These are phyloP conservation scores for Mycena belliarum DNA, from an alignment of 768 basidiomycete species.

Conservation along the genomic window DNA sequence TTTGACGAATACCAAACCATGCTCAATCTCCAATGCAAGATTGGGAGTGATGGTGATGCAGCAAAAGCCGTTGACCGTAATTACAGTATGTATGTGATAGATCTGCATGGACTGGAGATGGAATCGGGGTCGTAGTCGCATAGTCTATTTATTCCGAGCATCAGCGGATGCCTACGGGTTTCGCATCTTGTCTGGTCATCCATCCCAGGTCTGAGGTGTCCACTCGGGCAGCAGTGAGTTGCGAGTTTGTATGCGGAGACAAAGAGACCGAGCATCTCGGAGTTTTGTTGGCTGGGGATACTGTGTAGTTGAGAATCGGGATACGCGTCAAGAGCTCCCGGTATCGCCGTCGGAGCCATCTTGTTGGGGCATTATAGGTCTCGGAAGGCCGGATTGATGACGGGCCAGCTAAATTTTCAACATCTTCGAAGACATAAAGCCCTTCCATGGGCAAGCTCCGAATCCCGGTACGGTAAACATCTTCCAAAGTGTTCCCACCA, in stretches of 20 bases:
- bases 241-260: slow-evolving; percentile 24
- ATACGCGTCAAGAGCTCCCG: slow-evolving; percentile 58
- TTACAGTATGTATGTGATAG: slow-evolving; percentile 88
- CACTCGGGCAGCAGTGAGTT: background rate
- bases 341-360: slow-evolving; percentile 58
- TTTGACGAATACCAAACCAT: slow-evolving; percentile 95
- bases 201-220: slow-evolving; percentile 6
- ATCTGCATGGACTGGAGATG: slow-evolving; percentile 81
- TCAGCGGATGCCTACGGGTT: background rate
- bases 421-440: slow-evolving; percentile 42
- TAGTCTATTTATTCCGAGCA: slow-evolving; percentile 19
- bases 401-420: slow-evolving; percentile 46
- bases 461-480: slow-evolving; percentile 28
- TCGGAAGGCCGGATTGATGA: slow-evolving; percentile 9
- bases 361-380: slow-evolving; percentile 19
- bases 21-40: slow-evolving; percentile 85
- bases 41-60: slow-evolving; percentile 48
- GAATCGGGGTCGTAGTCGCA: slow-evolving; percentile 32
- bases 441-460: slow-evolving; percentile 45
- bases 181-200: slow-evolving; percentile 2
- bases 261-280: slow-evolving; percentile 31
- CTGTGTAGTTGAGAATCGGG: slow-evolving; percentile 51
- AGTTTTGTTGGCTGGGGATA: background rate
- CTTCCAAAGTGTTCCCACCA: slow-evolving; percentile 9
- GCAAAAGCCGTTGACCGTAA: slow-evolving; percentile 63